Conservation (phyloP, 2,329 filamentous ascomycete genomes). For the Pseudogymnoascus sp. region DNA sequence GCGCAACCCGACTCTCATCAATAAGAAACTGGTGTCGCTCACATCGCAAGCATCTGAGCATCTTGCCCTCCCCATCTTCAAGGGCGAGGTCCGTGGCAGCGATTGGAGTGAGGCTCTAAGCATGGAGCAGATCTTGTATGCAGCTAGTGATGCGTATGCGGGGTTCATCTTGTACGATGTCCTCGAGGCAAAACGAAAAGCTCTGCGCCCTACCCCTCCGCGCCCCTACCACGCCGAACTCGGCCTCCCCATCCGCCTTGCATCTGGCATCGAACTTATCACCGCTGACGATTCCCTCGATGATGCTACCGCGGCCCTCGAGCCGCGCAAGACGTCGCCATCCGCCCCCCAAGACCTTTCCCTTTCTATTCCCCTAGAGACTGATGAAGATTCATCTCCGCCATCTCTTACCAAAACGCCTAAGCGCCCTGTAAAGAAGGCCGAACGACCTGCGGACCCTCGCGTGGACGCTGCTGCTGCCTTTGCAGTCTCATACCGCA, state of each 20-base stretch:
- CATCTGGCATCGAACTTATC: conserved; percentile 33
- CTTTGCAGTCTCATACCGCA: conserved; percentile 18
- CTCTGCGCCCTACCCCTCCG: conserved; percentile 62
- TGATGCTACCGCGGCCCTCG: conserved; percentile 10
- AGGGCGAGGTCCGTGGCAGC: conserved; percentile 62
- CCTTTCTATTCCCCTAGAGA: conserved; percentile 20
- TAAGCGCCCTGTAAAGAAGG: conserved; percentile 8
- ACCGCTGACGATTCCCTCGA: conserved; percentile 22
- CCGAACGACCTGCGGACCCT: conserved; percentile 5
- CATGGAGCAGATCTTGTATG: conserved; percentile 61
- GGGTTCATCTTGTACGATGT: conserved; percentile 63
- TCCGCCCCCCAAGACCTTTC: conserved; percentile 19
- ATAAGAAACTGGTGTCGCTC: conserved; percentile 58
- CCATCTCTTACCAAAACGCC: not conserved
- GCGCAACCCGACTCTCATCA: conserved; percentile 48
- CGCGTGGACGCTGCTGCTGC: conserved; percentile 21
- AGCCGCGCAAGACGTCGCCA: not conserved
- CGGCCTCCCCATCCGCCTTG: conserved; percentile 52
- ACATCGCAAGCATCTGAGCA: conserved; percentile 62
- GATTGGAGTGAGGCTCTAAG: conserved; percentile 63
- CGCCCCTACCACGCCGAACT: conserved; percentile 62
- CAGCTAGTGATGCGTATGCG: conserved; percentile 78
- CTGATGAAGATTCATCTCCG: conserved; percentile 11
- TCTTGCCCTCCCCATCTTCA: conserved; percentile 66
- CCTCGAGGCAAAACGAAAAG: conserved; percentile 59